These are phyloP conservation scores for Zygoascus flipseniorum DNA, from an alignment of 805 yeast species.

Conservation along the genomic window DNA sequence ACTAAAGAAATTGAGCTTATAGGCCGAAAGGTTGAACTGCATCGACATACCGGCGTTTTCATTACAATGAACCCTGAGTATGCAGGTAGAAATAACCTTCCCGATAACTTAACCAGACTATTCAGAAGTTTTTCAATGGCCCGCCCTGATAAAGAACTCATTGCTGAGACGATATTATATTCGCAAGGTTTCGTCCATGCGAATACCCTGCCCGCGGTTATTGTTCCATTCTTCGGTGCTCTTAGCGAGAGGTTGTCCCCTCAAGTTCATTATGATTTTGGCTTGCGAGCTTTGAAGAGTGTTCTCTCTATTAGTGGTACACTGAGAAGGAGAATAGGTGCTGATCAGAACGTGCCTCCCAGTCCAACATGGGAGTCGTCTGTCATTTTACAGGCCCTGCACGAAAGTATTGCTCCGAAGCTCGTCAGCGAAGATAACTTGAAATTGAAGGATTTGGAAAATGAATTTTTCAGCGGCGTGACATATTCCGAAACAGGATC, in stretches of 20 bases:
- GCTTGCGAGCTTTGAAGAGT: conserved; percentile 70
- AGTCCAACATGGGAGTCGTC: conserved; percentile 5
- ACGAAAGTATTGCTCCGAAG: conserved; percentile 62
- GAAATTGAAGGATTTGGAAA: conserved; percentile 28
- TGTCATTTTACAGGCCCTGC: conserved; percentile 43
- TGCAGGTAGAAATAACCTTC: conserved; percentile 71
- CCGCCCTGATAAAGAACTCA: conserved; percentile 58
- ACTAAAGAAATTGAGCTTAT: conserved; percentile 18
- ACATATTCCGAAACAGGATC: conserved; percentile 20
- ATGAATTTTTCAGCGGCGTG: conserved; percentile 13
- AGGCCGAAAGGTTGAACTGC: conserved; percentile 17
- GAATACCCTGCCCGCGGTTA: conserved; percentile 32
- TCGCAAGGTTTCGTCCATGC: conserved; percentile 63
- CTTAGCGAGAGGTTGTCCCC: conserved; percentile 36
- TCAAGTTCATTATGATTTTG: conserved; percentile 85
- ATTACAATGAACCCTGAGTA: conserved; percentile 90
- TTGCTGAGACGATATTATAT: conserved; percentile 62
- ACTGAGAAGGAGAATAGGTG: conserved; percentile 27
- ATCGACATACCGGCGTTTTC: conserved; percentile 49
- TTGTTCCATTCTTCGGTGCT: conserved; percentile 47
- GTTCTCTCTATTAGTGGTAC: conserved; percentile 53
- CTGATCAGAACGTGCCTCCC: background rate
- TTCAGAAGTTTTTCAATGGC: conserved; percentile 71
- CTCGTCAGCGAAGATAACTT: conserved; percentile 45
- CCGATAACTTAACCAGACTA: conserved; percentile 74